phyloP scores from a whole-genome alignment of 2,329 filamentous ascomycete species.

The Paraphoma sp. region DNA sequence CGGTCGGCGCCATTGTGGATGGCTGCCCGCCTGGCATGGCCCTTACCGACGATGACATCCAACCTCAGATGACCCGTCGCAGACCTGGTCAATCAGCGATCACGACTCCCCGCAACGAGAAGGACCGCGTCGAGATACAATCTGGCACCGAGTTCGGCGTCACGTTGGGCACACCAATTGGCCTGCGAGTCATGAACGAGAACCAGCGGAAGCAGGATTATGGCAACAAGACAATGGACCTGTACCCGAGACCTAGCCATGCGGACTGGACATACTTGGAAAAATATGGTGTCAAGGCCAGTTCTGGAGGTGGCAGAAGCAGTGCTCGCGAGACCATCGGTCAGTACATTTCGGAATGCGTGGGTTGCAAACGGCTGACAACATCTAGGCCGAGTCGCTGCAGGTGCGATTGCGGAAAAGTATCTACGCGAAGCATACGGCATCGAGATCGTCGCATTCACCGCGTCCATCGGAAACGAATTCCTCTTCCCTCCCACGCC shows the following conservation, averaged over 20 bases:
- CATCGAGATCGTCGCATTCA: slow-evolving; percentile 90
- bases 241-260: slow-evolving; percentile 88
- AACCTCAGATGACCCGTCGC: slow-evolving; percentile 91
- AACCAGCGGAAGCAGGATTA: slow-evolving; percentile 95
- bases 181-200: slow-evolving; percentile 85
- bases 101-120: slow-evolving; percentile 91
- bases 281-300: slow-evolving; percentile 95
- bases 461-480: slow-evolving; percentile 80
- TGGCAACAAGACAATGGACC: slow-evolving; percentile 85
- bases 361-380: slow-evolving; percentile 14
- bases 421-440: slow-evolving; percentile 82
- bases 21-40: slow-evolving; percentile 87
- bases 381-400: slow-evolving; percentile 77
- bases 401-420: slow-evolving; percentile 91
- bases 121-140: slow-evolving; percentile 89
- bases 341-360: slow-evolving; percentile 33
- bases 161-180: slow-evolving; percentile 90
- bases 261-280: slow-evolving; percentile 97
- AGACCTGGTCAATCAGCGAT: slow-evolving; percentile 88
- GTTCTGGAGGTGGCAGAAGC: slow-evolving; percentile 85
- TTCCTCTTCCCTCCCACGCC: slow-evolving; percentile 77
- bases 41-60: slow-evolving; percentile 85
- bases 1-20: slow-evolving; percentile 94
- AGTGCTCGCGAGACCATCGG: slow-evolving; percentile 96
- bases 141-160: slow-evolving; percentile 90